These are phyloP conservation scores for Fragosphaeria purpurea DNA, from an alignment of 2,329 filamentous ascomycete species.

Conservation along the genomic window DNA sequence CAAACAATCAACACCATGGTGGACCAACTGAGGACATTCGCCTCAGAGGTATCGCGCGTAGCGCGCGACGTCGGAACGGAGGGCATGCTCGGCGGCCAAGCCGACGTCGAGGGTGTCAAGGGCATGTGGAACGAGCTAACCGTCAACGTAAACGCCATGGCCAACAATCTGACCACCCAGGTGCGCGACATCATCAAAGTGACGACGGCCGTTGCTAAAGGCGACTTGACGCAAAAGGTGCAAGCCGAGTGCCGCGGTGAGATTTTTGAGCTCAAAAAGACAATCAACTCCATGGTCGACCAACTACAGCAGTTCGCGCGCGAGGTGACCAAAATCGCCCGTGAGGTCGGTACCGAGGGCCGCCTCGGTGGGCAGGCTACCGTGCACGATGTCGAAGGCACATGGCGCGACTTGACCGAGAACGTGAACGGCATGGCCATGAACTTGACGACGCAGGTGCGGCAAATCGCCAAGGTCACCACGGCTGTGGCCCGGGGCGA, in stretches of 20 bases:
- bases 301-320: constrained; percentile 93
- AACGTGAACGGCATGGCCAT: constrained; percentile 98
- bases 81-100: constrained; percentile 72
- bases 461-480: constrained; percentile 94
- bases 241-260: constrained; percentile 86
- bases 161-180: constrained; percentile 76
- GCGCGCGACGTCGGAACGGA: constrained; percentile 77
- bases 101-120: constrained; percentile 73
- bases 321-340: constrained; percentile 92
- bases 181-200: constrained; percentile 90
- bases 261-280: constrained; percentile 90
- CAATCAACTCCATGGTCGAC: constrained; percentile 99
- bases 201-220: constrained; percentile 62
- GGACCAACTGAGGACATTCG: constrained; percentile 73
- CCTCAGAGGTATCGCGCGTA: constrained; percentile 73
- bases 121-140: constrained; percentile 86
- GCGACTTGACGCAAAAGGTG: constrained; percentile 93
- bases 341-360: constrained; percentile 93
- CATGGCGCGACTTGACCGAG: constrained; percentile 91
- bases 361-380: constrained; percentile 89
- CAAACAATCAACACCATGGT: constrained; percentile 89
- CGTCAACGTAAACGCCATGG: constrained; percentile 81
- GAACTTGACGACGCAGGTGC: constrained; percentile 94
- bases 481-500: constrained; percentile 92
- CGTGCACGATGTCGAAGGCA: constrained; percentile 91